Base-by-base conservation (phyloP, 1,139 yeast genomes). In the Candida smagusa region DNA sequence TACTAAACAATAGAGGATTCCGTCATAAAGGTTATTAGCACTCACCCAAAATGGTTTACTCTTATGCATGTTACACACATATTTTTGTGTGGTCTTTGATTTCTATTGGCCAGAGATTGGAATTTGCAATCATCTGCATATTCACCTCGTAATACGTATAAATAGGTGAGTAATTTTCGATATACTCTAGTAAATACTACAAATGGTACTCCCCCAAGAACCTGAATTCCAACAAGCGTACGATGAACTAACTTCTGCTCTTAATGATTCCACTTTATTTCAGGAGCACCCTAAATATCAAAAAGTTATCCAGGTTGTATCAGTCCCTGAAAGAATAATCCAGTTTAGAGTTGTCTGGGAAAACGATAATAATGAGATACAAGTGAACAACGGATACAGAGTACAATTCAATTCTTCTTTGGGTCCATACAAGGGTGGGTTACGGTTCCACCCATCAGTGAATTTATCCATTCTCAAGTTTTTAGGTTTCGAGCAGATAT, bases 191-290 rank as follows among this genome's bases (percentile, higher is more conserved):
- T 2, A 23, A 12, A 37, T 25, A 33, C 39, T 19, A 35, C 56
- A 42, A 50, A 74, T 75, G 80, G 79, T 72, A 63, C 70, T 69
- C 54, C 82, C 82, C 40, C 60, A 74, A 73, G 97, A 90, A 77
- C 97, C 97, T 56, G 97, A 92, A 83, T 92, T 90, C 74, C 90
- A 89, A 73, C 98, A 92, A 79, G 98, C 98, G 57, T 88, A 84
- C 81, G 78, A 85, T 69, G 98, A 92, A 78, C 81, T 92, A 57
- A 79, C 84, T 59, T 73, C 85, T 50, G 92, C 97, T 47, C 76
- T 92, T 58, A 81, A 86, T 69, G 95, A 87, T 68, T 90, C 97
- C 28, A 84, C 96, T 50, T 77, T 92, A 49, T 92, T 92, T 74
- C 73, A 79, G 54, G 78, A 86, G 69, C 81, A 85, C 63, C 98